Percentiles rank a stretch among this genome's conserved stretches.
These are phyloP conservation scores for Isabelozyma pseudorhagii DNA, from an alignment of 805 yeast genomes.

Conservation along the genomic window DNA sequence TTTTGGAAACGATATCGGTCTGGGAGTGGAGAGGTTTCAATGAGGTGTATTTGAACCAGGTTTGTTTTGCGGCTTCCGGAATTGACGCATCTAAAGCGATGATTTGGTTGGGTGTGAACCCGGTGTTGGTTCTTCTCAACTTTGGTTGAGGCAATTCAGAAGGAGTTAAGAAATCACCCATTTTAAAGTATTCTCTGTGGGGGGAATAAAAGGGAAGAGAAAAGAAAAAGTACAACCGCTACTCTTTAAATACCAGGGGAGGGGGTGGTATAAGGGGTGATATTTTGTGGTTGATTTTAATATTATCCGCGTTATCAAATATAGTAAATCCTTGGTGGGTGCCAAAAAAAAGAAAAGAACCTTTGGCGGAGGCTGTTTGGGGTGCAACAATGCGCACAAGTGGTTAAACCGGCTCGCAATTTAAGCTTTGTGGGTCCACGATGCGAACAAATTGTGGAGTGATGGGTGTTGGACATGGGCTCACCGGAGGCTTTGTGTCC, in stretches of 20 bases:
- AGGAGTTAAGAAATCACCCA: slow-evolving; percentile 39
- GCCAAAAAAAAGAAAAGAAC: neutral
- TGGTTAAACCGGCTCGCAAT: too few relatives aligned
- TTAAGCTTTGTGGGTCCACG: too few relatives aligned
- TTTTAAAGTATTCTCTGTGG: slow-evolving; percentile 2
- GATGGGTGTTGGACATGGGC: too few relatives aligned
- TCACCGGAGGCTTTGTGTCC: too few relatives aligned
- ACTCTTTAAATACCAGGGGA: neutral
- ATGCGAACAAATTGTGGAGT: too few relatives aligned
- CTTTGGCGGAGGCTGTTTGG: too few relatives aligned
- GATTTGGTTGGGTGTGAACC: slow-evolving; percentile 88
- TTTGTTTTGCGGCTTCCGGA: slow-evolving; percentile 71
- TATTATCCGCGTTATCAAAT: too few relatives aligned
- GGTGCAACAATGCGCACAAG: too few relatives aligned
- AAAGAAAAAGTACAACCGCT: neutral
- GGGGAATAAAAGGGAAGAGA: neutral
- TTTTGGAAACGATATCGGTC: slow-evolving; percentile 3
- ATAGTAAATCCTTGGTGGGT: neutral
- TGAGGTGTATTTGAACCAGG: slow-evolving; percentile 72
- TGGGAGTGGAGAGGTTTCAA: slow-evolving; percentile 23
- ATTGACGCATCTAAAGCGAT: slow-evolving; percentile 76
- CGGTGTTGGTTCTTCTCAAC: slow-evolving; percentile 78
- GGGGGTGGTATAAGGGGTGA: neutral
- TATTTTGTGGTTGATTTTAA: neutral
- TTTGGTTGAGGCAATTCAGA: slow-evolving; percentile 36